Evolutionary conservation across 2,329 filamentous ascomycete genomes (phyloP).

Genomic region (Alternaria triticina): DNA sequence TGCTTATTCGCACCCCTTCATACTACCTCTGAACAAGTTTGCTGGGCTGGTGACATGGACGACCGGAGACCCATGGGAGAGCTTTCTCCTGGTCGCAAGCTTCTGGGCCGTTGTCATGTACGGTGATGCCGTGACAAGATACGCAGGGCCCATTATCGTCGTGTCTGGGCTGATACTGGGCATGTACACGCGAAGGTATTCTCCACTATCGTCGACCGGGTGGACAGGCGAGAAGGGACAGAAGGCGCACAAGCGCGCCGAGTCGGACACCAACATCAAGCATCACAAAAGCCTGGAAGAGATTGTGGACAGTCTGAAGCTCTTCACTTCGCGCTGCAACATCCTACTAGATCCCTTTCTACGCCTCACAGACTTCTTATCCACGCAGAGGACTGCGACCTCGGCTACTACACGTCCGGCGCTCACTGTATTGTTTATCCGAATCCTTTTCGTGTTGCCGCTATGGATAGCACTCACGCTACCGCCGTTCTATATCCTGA

Average conservation of each 20-base stretch:
- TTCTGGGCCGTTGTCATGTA: conserved; percentile 92
- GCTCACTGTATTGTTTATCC: conserved; percentile 85
- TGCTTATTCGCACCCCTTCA: conserved; percentile 93
- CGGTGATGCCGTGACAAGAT: conserved; percentile 80
- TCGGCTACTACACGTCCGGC: conserved; percentile 90
- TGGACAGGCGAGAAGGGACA: conserved; percentile 70
- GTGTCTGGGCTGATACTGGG: conserved; percentile 81
- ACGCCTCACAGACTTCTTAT: conserved; percentile 89
- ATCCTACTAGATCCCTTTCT: conserved; percentile 88
- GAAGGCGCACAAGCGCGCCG: conserved; percentile 59
- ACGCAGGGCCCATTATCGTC: conserved; percentile 81
- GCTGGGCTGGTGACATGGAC: conserved; percentile 92
- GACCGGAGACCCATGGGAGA: conserved; percentile 92
- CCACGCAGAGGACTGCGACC: conserved; percentile 86
- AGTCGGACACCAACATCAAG: conserved; percentile 68
- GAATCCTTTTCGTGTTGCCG: conserved; percentile 86
- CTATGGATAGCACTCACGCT: conserved; percentile 85
- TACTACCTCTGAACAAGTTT: conserved; percentile 85
- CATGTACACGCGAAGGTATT: conserved; percentile 92
- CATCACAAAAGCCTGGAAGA: conserved; percentile 96
- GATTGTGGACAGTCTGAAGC: conserved; percentile 90
- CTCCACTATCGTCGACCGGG: conserved; percentile 84
- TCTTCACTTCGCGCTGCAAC: conserved; percentile 91
- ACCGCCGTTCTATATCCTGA: conserved; percentile 83
- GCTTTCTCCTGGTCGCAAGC: conserved; percentile 81